phyloP scores from a whole-genome alignment of 2,329 filamentous ascomycete genomes.

The Purpureocillium lavendulum region DNA sequence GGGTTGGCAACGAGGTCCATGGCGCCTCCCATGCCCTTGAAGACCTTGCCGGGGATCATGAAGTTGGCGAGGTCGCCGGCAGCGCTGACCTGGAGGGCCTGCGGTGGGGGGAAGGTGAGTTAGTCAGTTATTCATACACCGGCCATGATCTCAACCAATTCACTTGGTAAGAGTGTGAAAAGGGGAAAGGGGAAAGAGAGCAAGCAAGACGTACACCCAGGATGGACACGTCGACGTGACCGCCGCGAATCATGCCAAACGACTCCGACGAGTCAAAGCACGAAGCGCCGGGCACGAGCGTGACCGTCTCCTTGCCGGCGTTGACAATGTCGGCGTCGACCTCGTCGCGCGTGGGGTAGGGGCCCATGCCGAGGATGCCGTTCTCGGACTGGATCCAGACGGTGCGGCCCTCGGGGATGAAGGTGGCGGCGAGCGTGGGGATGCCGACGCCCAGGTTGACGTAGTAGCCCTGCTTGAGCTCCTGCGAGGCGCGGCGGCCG shows the following conservation, averaged over 20 bases:
- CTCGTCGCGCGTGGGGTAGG: conserved; percentile 64
- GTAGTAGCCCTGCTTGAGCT: conserved; percentile 73
- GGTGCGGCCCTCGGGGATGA: conserved; percentile 56
- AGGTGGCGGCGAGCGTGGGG: conserved; percentile 75
- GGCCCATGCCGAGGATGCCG: conserved; percentile 74
- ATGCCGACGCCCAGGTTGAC: conserved; percentile 80
- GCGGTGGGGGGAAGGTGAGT: too few relatives aligned
- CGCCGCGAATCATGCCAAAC: conserved; percentile 81
- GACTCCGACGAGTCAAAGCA: conserved; percentile 76
- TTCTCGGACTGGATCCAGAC: conserved; percentile 87
- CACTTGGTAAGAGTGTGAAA: too few relatives aligned
- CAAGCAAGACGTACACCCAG: conserved; percentile 46
- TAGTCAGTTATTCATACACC: too few relatives aligned
- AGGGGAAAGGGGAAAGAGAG: neutral
- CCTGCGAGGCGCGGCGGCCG: conserved; percentile 67
- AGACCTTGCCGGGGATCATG: conserved; percentile 81
- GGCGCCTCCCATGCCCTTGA: conserved; percentile 80
- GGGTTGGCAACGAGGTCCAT: conserved; percentile 69
- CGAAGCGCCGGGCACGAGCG: conserved; percentile 65
- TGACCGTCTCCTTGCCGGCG: conserved; percentile 82
- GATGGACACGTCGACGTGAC: conserved; percentile 77
- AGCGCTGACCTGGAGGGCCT: conserved; percentile 69
- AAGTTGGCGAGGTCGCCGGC: conserved; percentile 78
- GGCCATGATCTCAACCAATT: too few relatives aligned
- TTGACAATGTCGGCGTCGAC: conserved; percentile 78